Evolutionary conservation across 768 basidiomycete species (phyloP).

Genomic region (Hypsizygus marmoreus): DNA sequence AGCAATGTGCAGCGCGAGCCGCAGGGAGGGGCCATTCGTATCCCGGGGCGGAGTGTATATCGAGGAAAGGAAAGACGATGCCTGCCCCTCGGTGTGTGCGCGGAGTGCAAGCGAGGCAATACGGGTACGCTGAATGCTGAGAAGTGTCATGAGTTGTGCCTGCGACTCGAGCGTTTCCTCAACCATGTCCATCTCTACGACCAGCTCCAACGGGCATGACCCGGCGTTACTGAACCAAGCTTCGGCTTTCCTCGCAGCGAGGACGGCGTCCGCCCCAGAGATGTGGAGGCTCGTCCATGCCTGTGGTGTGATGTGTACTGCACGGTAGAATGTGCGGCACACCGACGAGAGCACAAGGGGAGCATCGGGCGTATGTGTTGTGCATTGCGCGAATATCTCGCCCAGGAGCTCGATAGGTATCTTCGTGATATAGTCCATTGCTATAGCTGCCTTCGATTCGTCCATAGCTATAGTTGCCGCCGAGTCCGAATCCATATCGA

Average conservation of each 20-base stretch:
- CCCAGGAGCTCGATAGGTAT: conserved; percentile 38
- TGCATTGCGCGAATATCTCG: conserved; percentile 32
- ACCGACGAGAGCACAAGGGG: conserved; percentile 33
- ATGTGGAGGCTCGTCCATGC: conserved; percentile 32
- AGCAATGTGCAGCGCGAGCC: background rate
- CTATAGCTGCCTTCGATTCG: too few relatives aligned
- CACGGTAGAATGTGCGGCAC: conserved; percentile 27
- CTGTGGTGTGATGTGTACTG: conserved; percentile 29
- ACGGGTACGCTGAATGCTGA: too few relatives aligned
- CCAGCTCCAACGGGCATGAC: conserved; percentile 24
- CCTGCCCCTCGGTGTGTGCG: conserved; percentile 21
- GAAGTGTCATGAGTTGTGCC: background rate
- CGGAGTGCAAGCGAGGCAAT: conserved; percentile 19
- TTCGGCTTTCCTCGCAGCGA: conserved; percentile 24
- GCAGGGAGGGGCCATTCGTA: conserved; percentile 7
- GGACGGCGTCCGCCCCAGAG: conserved; percentile 9
- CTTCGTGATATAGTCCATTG: background rate
- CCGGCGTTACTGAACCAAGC: conserved; percentile 32
- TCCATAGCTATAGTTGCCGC: too few relatives aligned
- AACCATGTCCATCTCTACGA: conserved; percentile 12
- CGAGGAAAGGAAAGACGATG: conserved; percentile 17
- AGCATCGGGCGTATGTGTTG: conserved; percentile 28
- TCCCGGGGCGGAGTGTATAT: conserved; percentile 16
- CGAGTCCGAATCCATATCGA: too few relatives aligned
- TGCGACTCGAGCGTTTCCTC: background rate